Conservation (phyloP, 352 stramenopile genomes). For the Pythium utonaiense region DNA sequence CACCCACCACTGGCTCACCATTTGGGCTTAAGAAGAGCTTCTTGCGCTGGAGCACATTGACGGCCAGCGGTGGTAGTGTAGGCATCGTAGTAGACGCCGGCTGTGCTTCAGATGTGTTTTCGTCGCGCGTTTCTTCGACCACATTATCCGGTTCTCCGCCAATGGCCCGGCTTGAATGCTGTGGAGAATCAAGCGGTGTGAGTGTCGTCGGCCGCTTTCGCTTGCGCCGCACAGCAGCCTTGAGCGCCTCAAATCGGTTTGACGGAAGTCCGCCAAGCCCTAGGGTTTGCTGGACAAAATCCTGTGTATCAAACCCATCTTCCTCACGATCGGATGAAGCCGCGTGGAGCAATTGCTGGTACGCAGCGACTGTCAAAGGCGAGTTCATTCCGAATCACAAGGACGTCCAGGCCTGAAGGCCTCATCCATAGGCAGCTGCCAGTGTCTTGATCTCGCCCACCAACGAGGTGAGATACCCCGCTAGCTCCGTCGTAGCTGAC, state of each 20-base stretch:
- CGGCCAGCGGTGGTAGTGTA: constrained; percentile 32
- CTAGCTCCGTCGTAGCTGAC: too few relatives aligned
- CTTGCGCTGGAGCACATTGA: constrained; percentile 38
- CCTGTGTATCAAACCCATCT: constrained; percentile 12
- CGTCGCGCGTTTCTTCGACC: not conserved
- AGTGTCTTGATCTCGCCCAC: too few relatives aligned
- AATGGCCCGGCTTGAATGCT: not conserved
- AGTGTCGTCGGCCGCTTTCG: constrained; percentile 10
- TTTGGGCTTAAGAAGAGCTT: constrained; percentile 33
- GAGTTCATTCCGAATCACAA: constrained; percentile 28
- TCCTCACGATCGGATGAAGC: constrained; percentile 23
- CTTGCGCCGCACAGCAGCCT: constrained; percentile 13
- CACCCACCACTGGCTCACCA: constrained; percentile 19
- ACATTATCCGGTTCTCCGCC: not conserved
- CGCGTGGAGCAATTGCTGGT: constrained; percentile 18
- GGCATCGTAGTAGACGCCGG: not conserved
- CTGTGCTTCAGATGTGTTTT: not conserved
- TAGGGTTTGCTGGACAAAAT: not conserved
- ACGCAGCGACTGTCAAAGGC: constrained; percentile 17
- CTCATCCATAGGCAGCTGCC: too few relatives aligned
- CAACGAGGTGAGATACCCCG: too few relatives aligned
- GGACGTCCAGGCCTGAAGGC: too few relatives aligned
- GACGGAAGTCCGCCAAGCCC: too few relatives aligned
- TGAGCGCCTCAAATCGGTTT: constrained; percentile 14
- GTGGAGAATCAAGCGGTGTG: constrained; percentile 4